Evolutionary conservation across 129 eudicot species (phyloP).

Genomic region (Solidago caesia): DNA sequence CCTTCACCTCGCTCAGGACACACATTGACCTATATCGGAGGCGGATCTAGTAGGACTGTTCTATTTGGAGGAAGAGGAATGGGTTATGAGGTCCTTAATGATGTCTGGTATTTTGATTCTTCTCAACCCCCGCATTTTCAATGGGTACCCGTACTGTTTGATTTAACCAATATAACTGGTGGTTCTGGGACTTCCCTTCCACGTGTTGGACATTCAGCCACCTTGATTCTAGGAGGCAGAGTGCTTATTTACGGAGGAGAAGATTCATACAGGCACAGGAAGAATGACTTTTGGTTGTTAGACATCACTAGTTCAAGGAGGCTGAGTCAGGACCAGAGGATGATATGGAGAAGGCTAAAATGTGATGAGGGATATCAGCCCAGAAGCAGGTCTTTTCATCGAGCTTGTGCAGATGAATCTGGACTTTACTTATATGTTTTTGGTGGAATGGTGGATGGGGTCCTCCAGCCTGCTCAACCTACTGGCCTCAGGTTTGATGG

Average conservation of each 20-base stretch:
- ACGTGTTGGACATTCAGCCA: constrained; percentile 96
- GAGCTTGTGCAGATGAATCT: constrained; percentile 75
- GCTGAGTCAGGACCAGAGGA: constrained; percentile 28
- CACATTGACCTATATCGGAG: constrained; percentile 68
- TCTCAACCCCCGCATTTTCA: constrained; percentile 40
- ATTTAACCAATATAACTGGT: constrained; percentile 44
- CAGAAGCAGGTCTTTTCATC: constrained; percentile 78
- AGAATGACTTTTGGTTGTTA: constrained; percentile 88
- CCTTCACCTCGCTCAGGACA: constrained; percentile 96
- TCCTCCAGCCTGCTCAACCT: constrained; percentile 61
- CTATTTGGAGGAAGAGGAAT: constrained; percentile 92
- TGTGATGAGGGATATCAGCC: constrained; percentile 47
- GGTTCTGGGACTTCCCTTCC: constrained; percentile 75
- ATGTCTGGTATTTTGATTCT: constrained; percentile 78
- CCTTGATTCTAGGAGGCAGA: constrained; percentile 63
- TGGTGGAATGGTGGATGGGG: constrained; percentile 97
- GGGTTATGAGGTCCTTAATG: constrained; percentile 82
- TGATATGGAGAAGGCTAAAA: constrained; percentile 65
- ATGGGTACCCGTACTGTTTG: constrained; percentile 64
- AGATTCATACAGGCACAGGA: constrained; percentile 77
- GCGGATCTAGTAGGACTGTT: constrained; percentile 36
- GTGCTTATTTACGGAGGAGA: constrained; percentile 91
- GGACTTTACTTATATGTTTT: constrained; percentile 67
- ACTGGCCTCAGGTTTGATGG: constrained; percentile 81
- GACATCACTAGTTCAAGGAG: constrained; percentile 46